phyloP scores from a whole-genome alignment of 2,329 filamentous ascomycete species.

The Akanthomyces lecanii region DNA sequence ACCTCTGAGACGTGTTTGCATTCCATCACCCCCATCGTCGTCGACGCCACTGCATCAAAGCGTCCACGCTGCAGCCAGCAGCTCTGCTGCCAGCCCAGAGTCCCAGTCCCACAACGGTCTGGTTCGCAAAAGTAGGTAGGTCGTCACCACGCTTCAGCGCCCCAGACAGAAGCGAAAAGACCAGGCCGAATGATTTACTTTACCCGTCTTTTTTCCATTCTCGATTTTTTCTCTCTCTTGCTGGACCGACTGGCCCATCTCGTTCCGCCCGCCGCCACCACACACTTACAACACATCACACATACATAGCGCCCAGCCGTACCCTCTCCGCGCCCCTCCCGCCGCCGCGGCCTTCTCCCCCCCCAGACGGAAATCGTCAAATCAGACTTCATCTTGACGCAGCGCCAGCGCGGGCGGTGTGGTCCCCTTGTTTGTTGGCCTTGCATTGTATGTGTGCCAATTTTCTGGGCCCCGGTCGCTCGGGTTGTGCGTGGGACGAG shows the following conservation, averaged over 20 bases:
- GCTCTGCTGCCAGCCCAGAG: no score
- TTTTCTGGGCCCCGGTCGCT: neutral
- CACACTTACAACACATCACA: constrained; percentile 2
- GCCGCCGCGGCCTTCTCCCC: neutral
- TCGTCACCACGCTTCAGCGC: no score
- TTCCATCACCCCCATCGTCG: no score
- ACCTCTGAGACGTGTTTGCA: no score
- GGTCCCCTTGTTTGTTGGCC: constrained; percentile 13
- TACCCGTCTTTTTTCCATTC: neutral
- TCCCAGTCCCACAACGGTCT: no score
- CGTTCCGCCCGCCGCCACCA: neutral
- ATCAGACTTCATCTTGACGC: neutral
- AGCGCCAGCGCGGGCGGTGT: constrained; percentile 12
- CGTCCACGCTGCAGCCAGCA: no score
- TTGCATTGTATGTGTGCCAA: constrained; percentile 2
- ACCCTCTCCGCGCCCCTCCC: neutral
- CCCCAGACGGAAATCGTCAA: neutral
- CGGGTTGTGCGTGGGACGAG: neutral
- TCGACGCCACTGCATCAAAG: no score
- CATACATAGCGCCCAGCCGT: neutral
- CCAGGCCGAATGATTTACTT: neutral
- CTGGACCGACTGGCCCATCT: neutral
- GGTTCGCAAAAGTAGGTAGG: no score
- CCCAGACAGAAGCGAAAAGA: no score
- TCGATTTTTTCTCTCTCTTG: neutral